phyloP scores from a whole-genome alignment of 2,329 filamentous ascomycete species.

The Orbilia brochopaga region DNA sequence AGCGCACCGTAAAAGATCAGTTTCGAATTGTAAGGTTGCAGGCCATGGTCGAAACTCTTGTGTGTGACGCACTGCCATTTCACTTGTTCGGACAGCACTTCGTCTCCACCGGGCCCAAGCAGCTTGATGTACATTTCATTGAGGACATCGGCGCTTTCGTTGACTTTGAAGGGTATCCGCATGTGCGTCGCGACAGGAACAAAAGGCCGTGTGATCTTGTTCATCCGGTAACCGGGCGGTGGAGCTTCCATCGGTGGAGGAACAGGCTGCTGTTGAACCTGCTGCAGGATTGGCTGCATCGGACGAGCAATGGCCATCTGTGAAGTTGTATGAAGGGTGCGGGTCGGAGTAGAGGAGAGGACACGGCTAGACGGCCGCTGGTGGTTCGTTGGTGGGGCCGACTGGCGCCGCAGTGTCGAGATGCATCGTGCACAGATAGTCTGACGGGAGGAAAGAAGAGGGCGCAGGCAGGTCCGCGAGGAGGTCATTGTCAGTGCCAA shows the following conservation, averaged over 20 bases:
- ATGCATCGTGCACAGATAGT: constrained; percentile 39
- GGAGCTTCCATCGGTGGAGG: constrained; percentile 30
- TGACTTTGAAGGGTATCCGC: constrained; percentile 62
- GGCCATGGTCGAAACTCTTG: constrained; percentile 96
- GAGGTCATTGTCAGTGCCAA: constrained; percentile 24
- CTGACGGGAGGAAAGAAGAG: constrained; percentile 26
- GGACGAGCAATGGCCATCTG: constrained; percentile 23
- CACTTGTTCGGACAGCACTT: constrained; percentile 81
- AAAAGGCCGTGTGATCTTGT: constrained; percentile 50
- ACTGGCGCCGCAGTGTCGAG: constrained; percentile 20
- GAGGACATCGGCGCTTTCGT: constrained; percentile 74
- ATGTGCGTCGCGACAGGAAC: constrained; percentile 51
- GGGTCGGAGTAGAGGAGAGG: background rate
- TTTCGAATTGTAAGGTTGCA: constrained; percentile 91
- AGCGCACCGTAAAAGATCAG: constrained; percentile 81
- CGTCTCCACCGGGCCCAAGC: constrained; percentile 74
- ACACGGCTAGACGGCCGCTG: constrained; percentile 13
- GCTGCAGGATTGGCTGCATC: constrained; percentile 19
- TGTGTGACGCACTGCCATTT: constrained; percentile 98
- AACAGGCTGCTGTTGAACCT: constrained; percentile 36
- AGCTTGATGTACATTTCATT: constrained; percentile 73
- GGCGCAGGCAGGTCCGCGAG: constrained; percentile 24
- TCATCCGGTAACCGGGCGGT: constrained; percentile 45
- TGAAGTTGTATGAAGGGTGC: constrained; percentile 19
- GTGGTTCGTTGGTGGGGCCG: constrained; percentile 31